Evolutionary conservation across 805 yeast species (phyloP), one percentile per base, ranked within the genome.

Genomic region (Priceomyces fermenticarens): DNA sequence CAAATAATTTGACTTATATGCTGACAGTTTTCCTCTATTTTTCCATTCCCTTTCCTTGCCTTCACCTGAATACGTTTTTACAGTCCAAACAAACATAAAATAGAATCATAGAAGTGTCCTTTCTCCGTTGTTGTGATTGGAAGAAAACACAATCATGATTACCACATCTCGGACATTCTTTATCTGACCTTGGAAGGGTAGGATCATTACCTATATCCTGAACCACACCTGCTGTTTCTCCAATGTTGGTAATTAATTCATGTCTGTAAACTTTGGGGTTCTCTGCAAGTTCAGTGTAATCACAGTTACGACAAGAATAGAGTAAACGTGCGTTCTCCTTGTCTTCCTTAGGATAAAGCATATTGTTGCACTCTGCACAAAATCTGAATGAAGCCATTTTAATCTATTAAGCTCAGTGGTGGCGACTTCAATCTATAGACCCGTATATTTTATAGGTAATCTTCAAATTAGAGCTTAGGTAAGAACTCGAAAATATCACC

Each of bases 321-420:
- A 91, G 71, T 46, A 93, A 69, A 49, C 88, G 64, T 58, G 78
- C 80, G 49, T 78, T 73, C 43, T 83, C 88, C 57, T 85, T 87
- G 61, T 93, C 98, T 70, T 93, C 99, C 52, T 88, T 81, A 14
- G 99, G 99, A 63, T 93, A 93, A 67, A 93, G 77, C 99, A 93
- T 93, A 62, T 93, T 93, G 77, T 93, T 93, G 78, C 95, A 91
- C 60, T 91, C 95, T 55, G 93, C 83, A 66, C 99, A 91, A 73
- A 91, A 91, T 62, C 96, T 78, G 69, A 93, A 91, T 40, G 97
- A 88, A 55, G 95, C 88, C 95, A 87, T 88, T 13, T 28, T 31
- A 4, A 14, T n/a, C 14, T 29, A 29, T 29, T 29, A n/a, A n/a
- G 31, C 14, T n/a, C 4, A 9, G 4, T n/a, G 14, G 12, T 5